Evolutionary conservation across 768 basidiomycete species (phyloP).

Genomic region (Phylloporus sp.): DNA sequence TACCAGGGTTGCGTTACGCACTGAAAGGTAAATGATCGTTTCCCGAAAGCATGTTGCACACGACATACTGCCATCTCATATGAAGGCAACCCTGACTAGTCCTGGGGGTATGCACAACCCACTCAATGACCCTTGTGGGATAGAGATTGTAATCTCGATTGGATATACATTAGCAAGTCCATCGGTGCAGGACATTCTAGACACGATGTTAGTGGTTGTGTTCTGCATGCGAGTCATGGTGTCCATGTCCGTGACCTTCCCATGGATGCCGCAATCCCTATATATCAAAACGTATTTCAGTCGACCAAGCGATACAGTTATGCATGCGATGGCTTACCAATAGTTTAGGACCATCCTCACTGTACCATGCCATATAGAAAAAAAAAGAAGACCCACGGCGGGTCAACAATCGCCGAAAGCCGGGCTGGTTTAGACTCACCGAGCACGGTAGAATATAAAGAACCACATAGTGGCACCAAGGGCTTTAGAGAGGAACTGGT

Average conservation of each 20-base stretch:
- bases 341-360: constrained; percentile 74
- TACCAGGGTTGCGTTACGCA: background rate
- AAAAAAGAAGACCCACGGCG: background rate
- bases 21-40: background rate
- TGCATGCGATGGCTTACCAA: constrained; percentile 42
- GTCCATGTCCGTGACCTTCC: constrained; percentile 56
- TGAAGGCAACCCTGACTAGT: background rate
- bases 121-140: background rate
- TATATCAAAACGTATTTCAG: background rate
- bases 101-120: background rate
- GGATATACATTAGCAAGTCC: constrained; percentile 10
- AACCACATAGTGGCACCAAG: constrained; percentile 97
- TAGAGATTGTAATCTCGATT: background rate
- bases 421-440: constrained; percentile 50
- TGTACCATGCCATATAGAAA: constrained; percentile 23
- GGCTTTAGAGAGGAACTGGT: constrained; percentile 77
- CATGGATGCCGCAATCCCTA: constrained; percentile 63
- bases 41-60: background rate
- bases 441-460: constrained; percentile 94
- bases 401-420: background rate
- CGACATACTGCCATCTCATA: background rate
- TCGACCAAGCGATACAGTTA: background rate
- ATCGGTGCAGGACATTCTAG: constrained; percentile 10
- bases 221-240: constrained; percentile 33
- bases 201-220: constrained; percentile 38